Conservation (phyloP, 1,284 basidiomycete species). For the Meira miltonrushii region DNA sequence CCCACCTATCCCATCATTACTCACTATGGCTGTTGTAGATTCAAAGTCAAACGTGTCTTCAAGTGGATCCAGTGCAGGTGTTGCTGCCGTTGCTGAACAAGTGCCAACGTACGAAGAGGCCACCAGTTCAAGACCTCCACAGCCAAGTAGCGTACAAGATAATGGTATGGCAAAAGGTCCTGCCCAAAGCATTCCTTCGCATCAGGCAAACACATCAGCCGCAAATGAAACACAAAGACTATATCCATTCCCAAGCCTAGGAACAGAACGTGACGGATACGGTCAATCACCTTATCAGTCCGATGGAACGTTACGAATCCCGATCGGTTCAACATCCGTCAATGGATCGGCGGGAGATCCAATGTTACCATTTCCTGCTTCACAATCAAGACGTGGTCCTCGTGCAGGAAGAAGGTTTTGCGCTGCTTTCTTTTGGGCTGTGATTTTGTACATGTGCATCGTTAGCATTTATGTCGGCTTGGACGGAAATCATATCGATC, state of each 20-base stretch:
- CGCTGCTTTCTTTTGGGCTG: conserved; percentile 7
- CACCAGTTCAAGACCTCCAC: not conserved
- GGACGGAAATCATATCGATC: not conserved
- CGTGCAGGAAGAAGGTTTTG: conserved; percentile 3
- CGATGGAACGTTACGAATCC: conserved; percentile 1
- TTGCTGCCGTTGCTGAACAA: no score
- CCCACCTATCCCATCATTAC: no score
- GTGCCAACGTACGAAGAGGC: not conserved
- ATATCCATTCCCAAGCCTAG: conserved; percentile 6
- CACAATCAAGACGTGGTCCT: not conserved
- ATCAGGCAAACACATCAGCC: no score
- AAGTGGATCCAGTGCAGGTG: no score
- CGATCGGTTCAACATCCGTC: not conserved
- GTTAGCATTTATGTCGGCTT: not conserved
- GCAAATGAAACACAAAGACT: no score
- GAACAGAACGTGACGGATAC: not conserved
- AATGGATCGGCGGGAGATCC: not conserved
- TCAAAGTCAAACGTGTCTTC: no score
- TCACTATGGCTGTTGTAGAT: no score
- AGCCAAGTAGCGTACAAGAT: not conserved
- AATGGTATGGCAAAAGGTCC: no score
- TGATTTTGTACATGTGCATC: not conserved
- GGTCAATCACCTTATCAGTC: conserved; percentile 7
- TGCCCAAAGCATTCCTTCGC: no score
- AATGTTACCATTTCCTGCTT: not conserved